These are phyloP conservation scores for Chaetomium tenue DNA, from an alignment of 495 filamentous ascomycete species.

Conservation along the genomic window DNA sequence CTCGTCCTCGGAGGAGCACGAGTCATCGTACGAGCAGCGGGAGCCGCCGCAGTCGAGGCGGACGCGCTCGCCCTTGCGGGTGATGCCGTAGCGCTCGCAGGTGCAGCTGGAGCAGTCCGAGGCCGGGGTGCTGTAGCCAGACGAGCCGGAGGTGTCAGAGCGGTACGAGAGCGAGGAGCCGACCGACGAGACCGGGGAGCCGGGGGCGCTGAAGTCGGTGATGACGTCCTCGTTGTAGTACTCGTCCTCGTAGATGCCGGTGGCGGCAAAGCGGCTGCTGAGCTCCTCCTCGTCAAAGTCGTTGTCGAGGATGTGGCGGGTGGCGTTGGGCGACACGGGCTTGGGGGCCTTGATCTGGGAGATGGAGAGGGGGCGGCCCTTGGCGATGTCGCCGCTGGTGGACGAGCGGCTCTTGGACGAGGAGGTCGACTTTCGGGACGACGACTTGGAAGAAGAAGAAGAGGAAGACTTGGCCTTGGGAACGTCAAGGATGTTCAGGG, in stretches of 20 bases:
- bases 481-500: slow-evolving; percentile 73
- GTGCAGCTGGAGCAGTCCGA: slow-evolving; percentile 62
- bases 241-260: slow-evolving; percentile 66
- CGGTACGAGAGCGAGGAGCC: slow-evolving; percentile 75
- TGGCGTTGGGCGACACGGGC: slow-evolving; percentile 81
- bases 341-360: slow-evolving; percentile 89
- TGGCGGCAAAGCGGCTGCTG: slow-evolving; percentile 66
- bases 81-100: slow-evolving; percentile 95
- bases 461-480: slow-evolving; percentile 52
- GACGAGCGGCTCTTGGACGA: slow-evolving; percentile 35
- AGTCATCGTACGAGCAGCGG: slow-evolving; percentile 75
- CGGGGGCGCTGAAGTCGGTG: slow-evolving; percentile 49
- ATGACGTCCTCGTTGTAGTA: slow-evolving; percentile 60
- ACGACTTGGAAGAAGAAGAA: slow-evolving; percentile 47
- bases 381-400: slow-evolving; percentile 62
- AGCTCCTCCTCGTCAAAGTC: slow-evolving; percentile 71
- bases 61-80: slow-evolving; percentile 83
- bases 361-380: slow-evolving; percentile 79
- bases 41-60: slow-evolving; percentile 90
- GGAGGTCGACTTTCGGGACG: slow-evolving; percentile 36
- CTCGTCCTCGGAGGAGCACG: slow-evolving; percentile 59
- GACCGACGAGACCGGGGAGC: slow-evolving; percentile 64
- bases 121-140: slow-evolving; percentile 62
- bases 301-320: slow-evolving; percentile 75
- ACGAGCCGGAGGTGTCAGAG: slow-evolving; percentile 70